phyloP scores from a whole-genome alignment of 768 basidiomycete species.

The Trametes villosa region DNA sequence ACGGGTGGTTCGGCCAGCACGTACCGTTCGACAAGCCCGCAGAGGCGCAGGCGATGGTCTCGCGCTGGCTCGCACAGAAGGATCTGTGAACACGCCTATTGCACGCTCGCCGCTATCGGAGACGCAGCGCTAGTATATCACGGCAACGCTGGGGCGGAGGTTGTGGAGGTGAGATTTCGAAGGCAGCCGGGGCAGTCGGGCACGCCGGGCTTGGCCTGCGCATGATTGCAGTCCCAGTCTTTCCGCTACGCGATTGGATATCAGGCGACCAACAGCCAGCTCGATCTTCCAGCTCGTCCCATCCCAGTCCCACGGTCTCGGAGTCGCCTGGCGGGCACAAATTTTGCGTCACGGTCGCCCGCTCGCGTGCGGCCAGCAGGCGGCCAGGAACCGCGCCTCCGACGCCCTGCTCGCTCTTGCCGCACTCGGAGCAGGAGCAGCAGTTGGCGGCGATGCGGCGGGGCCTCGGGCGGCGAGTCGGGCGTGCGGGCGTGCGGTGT shows the following conservation, averaged over 20 bases:
- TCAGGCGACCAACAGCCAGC: too few relatives aligned
- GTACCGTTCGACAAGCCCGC: conserved; percentile 73
- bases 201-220: conserved; percentile 7
- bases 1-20: conserved; percentile 37
- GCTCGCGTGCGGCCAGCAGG: not conserved
- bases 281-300: too few relatives aligned
- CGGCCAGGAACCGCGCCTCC: conserved; percentile 1
- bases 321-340: not conserved
- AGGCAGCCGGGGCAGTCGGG: conserved; percentile 1
- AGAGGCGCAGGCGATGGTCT: conserved; percentile 65
- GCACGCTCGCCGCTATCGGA: too few relatives aligned
- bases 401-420: not conserved
- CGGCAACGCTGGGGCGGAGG: too few relatives aligned
- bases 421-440: not conserved
- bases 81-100: conserved; percentile 27
- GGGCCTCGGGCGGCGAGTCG: too few relatives aligned
- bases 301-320: not conserved
- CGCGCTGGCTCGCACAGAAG: conserved; percentile 58
- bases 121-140: too few relatives aligned
- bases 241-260: not conserved
- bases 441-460: too few relatives aligned
- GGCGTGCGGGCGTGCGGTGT: too few relatives aligned
- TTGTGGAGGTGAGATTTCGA: not conserved
- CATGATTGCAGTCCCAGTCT: not conserved
- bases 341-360: not conserved